A percentile compares a stretch with the other conserved stretches of the same genome.
Evolutionary conservation across 148 eudicot species (phyloP).

Genomic region (Camellia sinensis): DNA sequence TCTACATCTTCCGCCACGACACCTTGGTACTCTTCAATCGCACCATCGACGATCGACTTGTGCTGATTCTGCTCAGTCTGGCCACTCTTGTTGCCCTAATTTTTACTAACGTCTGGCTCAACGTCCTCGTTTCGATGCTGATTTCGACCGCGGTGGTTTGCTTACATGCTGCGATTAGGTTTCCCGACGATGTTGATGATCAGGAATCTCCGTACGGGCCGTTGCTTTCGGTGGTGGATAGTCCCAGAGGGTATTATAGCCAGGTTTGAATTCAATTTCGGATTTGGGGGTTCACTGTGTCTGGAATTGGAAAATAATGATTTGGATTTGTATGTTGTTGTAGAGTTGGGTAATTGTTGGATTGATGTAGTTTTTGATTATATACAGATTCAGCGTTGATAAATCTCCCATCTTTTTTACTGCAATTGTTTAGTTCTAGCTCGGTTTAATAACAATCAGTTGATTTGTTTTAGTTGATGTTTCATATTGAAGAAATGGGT

Average conservation of each 20-base stretch:
- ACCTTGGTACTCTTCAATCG: constrained; percentile 27
- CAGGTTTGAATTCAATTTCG: constrained; percentile 27
- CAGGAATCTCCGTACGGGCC: constrained; percentile 47
- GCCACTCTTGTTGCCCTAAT: constrained; percentile 30
- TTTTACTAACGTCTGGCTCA: constrained; percentile 40
- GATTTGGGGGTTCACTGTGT: background rate
- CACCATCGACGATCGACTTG: constrained; percentile 36
- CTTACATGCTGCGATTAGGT: constrained; percentile 52
- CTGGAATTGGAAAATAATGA: background rate
- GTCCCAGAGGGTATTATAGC: constrained; percentile 36
- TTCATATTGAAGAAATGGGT: no score
- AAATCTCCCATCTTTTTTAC: background rate
- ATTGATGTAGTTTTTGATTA: background rate
- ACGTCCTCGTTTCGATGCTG: constrained; percentile 26
- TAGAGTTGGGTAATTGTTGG: background rate
- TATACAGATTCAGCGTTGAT: background rate
- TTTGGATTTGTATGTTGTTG: background rate
- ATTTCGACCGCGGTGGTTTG: constrained; percentile 23
- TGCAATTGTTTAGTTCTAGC: background rate
- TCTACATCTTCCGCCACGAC: constrained; percentile 19
- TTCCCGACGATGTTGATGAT: constrained; percentile 47
- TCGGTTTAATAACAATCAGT: background rate
- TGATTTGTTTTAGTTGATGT: no score
- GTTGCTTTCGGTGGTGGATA: constrained; percentile 45
- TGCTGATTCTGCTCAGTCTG: constrained; percentile 22